Evolutionary conservation across 208 protist genomes (phyloP), one percentile per base, ranked within the genome.

Genomic region (Trypanosoma vivax): DNA sequence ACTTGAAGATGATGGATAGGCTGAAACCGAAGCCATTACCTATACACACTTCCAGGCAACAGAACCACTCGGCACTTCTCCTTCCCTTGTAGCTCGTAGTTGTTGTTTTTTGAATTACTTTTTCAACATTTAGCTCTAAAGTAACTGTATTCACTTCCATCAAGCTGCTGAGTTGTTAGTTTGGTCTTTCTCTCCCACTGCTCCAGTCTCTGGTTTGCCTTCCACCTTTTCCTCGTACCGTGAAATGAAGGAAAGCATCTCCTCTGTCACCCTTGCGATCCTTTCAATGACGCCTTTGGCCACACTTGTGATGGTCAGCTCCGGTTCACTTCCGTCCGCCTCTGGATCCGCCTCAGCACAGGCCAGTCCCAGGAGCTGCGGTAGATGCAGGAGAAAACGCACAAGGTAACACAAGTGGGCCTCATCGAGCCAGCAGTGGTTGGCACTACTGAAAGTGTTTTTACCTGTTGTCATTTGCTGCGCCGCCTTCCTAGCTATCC

Each of bases 371-470:
- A 79, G 69, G 5, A 94, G 52, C 61, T 94, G 87, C 28, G 87
- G 87, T 40, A 88, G 76, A 29, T 94, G 87, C 24, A 82, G 70
- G 29, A 91, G 76, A 28, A 94, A 77, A 6, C 87, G 83, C 5
- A 90, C 74, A 11, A 94, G 66, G 51, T 91, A 91, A 10, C 63
- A 65, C 41, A 82, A 76, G 53, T 94, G 87, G 2, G 51, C 61
- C 5, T 65, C 35, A 51, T 53, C 52, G 25, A 59, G 31, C 64
- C 70, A 73, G 34, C 33, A 45, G 30, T 11, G 42, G 33, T 4
- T n/a, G 18, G 2, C 25, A 2, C 45, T 24, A 31, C 25, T 31
- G 5, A 49, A 10, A 10, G 27, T 10, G 18, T 4, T 29, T 18
- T 29, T 30, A 47, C n/a, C 53, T 10, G 27, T 23, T 38, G 39